These are phyloP conservation scores for Amanita subjunquillea DNA, from an alignment of 768 basidiomycete genomes.

Conservation along the genomic window DNA sequence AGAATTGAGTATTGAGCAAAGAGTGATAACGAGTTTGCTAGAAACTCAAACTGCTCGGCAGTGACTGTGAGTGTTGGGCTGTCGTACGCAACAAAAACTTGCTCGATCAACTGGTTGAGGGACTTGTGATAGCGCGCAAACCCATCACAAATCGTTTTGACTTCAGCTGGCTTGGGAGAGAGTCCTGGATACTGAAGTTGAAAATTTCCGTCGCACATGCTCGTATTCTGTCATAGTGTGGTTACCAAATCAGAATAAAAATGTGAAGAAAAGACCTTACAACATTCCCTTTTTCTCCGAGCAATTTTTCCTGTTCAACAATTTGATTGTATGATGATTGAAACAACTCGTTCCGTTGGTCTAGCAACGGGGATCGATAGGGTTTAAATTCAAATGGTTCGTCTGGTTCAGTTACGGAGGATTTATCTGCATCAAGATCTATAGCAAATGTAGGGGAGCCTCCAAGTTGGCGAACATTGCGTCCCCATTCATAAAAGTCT, in stretches of 20 bases:
- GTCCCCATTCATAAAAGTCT: background rate
- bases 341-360: background rate
- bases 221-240: background rate
- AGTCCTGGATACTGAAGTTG: background rate
- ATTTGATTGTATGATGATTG: background rate
- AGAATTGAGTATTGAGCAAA: conserved; percentile 1
- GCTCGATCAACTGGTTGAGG: background rate
- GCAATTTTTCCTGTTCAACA: background rate
- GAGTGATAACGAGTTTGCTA: background rate
- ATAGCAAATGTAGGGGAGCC: background rate
- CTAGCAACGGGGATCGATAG: background rate
- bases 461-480: background rate
- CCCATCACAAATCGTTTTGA: background rate
- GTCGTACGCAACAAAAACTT: background rate
- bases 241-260: background rate
- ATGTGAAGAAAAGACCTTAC: background rate
- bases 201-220: background rate
- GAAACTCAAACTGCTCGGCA: background rate
- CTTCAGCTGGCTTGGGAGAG: background rate
- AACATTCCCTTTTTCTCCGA: background rate
- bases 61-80: background rate
- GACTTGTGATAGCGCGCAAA: background rate
- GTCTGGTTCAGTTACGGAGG: background rate
- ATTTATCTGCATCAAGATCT: background rate
- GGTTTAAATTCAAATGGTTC: background rate